These are phyloP conservation scores for Globisporangium recalcitrans DNA, from an alignment of 352 stramenopile species.

Conservation along the genomic window DNA sequence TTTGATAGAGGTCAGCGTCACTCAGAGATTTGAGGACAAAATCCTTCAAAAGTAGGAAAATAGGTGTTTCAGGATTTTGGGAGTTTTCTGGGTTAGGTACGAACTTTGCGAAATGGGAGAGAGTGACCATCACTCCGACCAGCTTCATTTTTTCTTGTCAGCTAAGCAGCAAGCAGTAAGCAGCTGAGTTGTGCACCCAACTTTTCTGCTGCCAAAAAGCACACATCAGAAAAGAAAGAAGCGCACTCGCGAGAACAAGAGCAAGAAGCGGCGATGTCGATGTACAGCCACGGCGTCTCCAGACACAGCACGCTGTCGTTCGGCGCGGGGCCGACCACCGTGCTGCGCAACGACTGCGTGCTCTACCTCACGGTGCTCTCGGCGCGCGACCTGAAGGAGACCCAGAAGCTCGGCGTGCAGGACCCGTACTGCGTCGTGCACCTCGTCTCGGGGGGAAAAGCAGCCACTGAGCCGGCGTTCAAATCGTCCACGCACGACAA, in stretches of 20 bases:
- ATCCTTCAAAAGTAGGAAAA: no score
- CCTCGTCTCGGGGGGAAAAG: conserved; percentile 47
- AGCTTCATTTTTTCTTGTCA: conserved; percentile 3
- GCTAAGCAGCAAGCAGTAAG: neutral
- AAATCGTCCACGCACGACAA: conserved; percentile 75
- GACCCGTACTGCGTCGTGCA: conserved; percentile 68
- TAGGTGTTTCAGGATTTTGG: no score
- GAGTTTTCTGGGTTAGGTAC: no score
- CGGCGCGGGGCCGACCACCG: conserved; percentile 3
- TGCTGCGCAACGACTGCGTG: conserved; percentile 64
- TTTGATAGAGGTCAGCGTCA: no score
- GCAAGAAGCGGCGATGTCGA: neutral
- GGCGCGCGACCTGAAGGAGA: conserved; percentile 60
- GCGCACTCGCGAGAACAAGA: neutral
- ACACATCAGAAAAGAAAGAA: neutral
- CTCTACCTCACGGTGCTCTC: conserved; percentile 64
- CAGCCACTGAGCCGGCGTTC: conserved; percentile 47
- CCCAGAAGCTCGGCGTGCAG: conserved; percentile 65
- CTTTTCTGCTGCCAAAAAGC: no score
- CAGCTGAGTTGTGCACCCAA: neutral
- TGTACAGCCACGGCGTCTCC: conserved; percentile 16
- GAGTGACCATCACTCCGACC: conserved; percentile 11
- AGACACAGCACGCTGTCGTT: conserved; percentile 15
- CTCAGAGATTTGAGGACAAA: no score
- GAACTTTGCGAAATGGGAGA: conserved; percentile 6